Conservation (phyloP, 768 basidiomycete species). For the Pleurotus tuoliensis region DNA sequence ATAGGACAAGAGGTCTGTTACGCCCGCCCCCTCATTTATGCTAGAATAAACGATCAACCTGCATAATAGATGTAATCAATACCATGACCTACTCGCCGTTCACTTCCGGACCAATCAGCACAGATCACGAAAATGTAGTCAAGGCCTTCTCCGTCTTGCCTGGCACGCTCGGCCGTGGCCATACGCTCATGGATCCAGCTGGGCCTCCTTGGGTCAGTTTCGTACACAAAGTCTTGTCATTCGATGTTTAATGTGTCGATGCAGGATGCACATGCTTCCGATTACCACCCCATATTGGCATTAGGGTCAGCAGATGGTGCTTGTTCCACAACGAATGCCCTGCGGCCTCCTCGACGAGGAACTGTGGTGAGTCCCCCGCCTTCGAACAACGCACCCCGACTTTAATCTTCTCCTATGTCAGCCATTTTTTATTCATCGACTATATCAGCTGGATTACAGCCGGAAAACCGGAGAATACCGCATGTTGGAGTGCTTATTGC, state of each 20-base stretch:
- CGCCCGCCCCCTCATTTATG: not conserved
- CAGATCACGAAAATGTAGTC: conserved; percentile 79
- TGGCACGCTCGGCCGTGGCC: conserved; percentile 69
- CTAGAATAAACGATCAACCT: not conserved
- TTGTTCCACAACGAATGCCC: conserved; percentile 67
- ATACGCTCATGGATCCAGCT: conserved; percentile 65
- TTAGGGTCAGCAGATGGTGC: conserved; percentile 83
- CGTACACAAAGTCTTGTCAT: not conserved
- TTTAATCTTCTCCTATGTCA: conserved; percentile 19
- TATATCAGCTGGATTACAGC: conserved; percentile 88
- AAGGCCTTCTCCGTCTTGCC: conserved; percentile 74
- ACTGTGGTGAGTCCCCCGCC: conserved; percentile 50
- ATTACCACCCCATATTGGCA: conserved; percentile 84
- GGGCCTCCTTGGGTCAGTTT: conserved; percentile 80
- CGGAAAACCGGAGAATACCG: conserved; percentile 70
- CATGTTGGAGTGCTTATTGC: conserved; percentile 85
- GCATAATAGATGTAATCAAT: conserved; percentile 63
- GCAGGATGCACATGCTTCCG: conserved; percentile 71
- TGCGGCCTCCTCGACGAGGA: conserved; percentile 65
- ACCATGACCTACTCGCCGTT: conserved; percentile 64
- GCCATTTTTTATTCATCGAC: conserved; percentile 75
- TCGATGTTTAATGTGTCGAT: not conserved
- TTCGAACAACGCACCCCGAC: not conserved
- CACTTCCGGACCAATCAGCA: conserved; percentile 66
- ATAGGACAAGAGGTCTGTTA: conserved; percentile 67